Conservation (phyloP, 208 protist species). For the Crithidia brevicula region DNA sequence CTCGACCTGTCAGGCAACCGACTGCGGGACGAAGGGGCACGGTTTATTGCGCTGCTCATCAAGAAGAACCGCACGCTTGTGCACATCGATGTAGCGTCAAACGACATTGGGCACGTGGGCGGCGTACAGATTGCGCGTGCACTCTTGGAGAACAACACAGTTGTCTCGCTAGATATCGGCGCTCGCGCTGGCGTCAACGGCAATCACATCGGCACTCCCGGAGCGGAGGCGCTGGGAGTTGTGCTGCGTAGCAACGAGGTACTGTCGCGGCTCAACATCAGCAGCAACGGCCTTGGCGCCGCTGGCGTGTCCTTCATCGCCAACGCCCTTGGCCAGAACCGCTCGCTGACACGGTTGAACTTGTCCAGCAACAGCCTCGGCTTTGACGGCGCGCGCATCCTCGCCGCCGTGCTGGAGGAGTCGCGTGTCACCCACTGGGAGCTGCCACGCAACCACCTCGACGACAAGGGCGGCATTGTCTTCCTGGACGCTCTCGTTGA, state of each 20-base stretch:
- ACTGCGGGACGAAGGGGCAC: conserved; percentile 86
- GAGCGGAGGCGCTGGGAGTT: conserved; percentile 77
- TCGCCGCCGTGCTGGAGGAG: conserved; percentile 65
- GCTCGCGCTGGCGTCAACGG: conserved; percentile 86
- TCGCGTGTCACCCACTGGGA: conserved; percentile 60
- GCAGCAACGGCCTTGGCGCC: conserved; percentile 88
- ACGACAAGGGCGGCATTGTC: conserved; percentile 67
- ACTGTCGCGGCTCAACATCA: conserved; percentile 86
- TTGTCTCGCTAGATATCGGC: conserved; percentile 92
- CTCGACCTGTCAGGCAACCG: conserved; percentile 92
- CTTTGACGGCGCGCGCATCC: conserved; percentile 56
- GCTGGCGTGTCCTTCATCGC: conserved; percentile 72
- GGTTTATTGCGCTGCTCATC: conserved; percentile 81
- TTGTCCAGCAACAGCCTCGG: conserved; percentile 91
- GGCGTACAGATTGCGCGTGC: conserved; percentile 75
- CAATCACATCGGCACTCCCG: conserved; percentile 90
- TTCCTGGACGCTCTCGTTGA: conserved; percentile 61
- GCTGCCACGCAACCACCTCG: conserved; percentile 75
- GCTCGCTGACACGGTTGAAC: conserved; percentile 81
- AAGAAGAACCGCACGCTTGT: conserved; percentile 75
- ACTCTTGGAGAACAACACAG: conserved; percentile 86
- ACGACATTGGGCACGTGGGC: conserved; percentile 89
- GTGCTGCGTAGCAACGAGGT: conserved; percentile 83
- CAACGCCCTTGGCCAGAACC: conserved; percentile 66
- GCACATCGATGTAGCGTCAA: conserved; percentile 89